Evolutionary conservation across 495 filamentous ascomycete species (phyloP), one percentile per base, ranked within the genome.

Genomic region (Aspergillus campestris): DNA sequence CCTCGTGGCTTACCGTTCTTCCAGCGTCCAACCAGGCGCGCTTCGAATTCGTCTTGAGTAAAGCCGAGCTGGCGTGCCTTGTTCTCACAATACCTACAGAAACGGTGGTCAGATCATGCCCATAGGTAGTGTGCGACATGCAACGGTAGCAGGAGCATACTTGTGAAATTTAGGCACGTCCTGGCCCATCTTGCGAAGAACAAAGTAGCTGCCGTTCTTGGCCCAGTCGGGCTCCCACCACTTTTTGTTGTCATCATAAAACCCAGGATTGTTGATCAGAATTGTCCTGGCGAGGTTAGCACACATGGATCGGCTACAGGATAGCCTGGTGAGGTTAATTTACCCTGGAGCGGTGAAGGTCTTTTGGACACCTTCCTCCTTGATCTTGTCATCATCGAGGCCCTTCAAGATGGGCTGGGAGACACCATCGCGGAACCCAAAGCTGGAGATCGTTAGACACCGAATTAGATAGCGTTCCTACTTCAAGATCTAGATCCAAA

Each of bases 21-120:
- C 65, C 65, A 68, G 40, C 62, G 40, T 9, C 65, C 65, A 49
- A 68, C 61, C 40, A 68, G 28, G 31, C 58, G 54, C n/a, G 56
- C 61, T n/a, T 37, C 53, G 29, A 69, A 40, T 31, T 64, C 49
- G 12, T 64, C 62, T 31, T 7, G 31, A 44, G 52, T 18, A 37
- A 40, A 0, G 28, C 35, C 0, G 42, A 45, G 11, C 48, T 52
- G 15, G 7, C 8, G 38, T 6, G 29, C 38, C 29, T 8, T 24
- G 18, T 24, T 24, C 18, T 24, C 4, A 24, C 18, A 24, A 4
- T 24, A 24, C 18, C 18, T 24, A 4, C 18, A 24, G 18, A 4
- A 24, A 24, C 4, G 6, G 7, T 40, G 29, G 24, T 38, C 9
- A 39, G 36, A 8, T 11, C 14, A 14, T 50, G 36, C 10, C 18